Percentiles rank a stretch among this genome's conserved stretches.
Conservation (phyloP, 2,329 filamentous ascomycete species). For the Pseudogymnoascus sp. region DNA sequence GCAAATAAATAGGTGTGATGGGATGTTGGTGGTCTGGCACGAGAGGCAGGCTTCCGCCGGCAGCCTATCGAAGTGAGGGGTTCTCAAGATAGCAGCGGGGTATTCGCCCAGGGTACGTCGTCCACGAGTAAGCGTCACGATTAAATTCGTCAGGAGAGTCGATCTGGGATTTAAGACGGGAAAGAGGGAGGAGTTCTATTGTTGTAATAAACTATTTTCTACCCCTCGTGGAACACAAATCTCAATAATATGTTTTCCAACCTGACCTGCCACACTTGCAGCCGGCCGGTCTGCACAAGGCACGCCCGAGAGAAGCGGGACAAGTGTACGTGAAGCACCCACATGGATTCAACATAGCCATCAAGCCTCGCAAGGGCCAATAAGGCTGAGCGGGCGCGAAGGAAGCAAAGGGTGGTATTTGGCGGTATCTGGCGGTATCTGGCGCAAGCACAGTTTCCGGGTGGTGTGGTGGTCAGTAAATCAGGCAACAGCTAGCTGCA, state of each 20-base stretch:
- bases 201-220: not conserved
- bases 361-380: not conserved
- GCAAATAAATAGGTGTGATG: constrained; percentile 6
- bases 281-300: not conserved
- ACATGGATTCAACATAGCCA: not conserved
- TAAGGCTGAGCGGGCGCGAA: not conserved
- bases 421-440: not conserved
- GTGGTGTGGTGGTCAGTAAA: not conserved
- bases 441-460: not conserved
- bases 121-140: not conserved
- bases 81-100: constrained; percentile 1
- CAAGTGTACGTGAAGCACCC: not conserved
- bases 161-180: not conserved
- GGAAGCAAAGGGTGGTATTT: not conserved
- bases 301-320: not conserved
- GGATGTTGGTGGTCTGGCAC: constrained; percentile 1
- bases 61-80: constrained; percentile 5
- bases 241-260: not conserved
- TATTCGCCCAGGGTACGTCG: not conserved
- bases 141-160: not conserved
- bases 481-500: not conserved
- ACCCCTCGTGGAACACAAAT: not conserved
- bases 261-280: not conserved
- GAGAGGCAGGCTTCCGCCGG: constrained; percentile 2
- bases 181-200: not conserved